phyloP scores from a whole-genome alignment of 2,329 filamentous ascomycete genomes.

The Alternaria conjuncta region DNA sequence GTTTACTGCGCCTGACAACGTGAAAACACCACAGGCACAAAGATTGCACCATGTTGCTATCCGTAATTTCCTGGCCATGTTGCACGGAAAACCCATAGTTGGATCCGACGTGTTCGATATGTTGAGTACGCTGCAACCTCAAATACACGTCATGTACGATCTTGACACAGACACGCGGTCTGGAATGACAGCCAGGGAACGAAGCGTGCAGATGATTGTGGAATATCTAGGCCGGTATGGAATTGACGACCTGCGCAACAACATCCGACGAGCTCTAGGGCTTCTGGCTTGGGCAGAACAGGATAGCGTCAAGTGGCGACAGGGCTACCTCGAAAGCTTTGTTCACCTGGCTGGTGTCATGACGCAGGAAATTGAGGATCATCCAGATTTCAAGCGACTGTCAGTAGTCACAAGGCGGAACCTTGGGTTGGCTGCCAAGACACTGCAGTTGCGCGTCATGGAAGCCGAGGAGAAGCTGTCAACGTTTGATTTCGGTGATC shows the following conservation, averaged over 20 bases:
- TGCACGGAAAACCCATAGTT: slow-evolving; percentile 69
- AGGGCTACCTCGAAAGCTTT: slow-evolving; percentile 72
- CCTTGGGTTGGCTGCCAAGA: slow-evolving; percentile 66
- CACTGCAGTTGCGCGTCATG: slow-evolving; percentile 67
- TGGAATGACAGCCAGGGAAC: slow-evolving; percentile 37
- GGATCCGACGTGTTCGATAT: slow-evolving; percentile 69
- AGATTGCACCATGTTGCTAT: slow-evolving; percentile 69
- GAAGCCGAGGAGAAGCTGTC: slow-evolving; percentile 67
- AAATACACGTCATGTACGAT: slow-evolving; percentile 64
- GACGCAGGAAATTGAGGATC: slow-evolving; percentile 51
- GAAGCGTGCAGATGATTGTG: slow-evolving; percentile 65
- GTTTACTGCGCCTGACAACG: slow-evolving; percentile 63
- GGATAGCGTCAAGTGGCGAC: slow-evolving; percentile 67
- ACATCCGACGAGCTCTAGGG: slow-evolving; percentile 64
- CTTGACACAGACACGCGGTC: slow-evolving; percentile 45
- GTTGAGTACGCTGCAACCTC: slow-evolving; percentile 65
- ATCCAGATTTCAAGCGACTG: slow-evolving; percentile 64
- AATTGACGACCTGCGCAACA: slow-evolving; percentile 69
- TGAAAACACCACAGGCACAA: slow-evolving; percentile 56
- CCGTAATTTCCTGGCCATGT: slow-evolving; percentile 71
- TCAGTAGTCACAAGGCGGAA: slow-evolving; percentile 68
- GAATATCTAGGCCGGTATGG: slow-evolving; percentile 65
- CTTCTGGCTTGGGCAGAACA: slow-evolving; percentile 71
- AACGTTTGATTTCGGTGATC: slow-evolving; percentile 66
- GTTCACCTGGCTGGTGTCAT: slow-evolving; percentile 70